A percentile compares a stretch with the other conserved stretches of the same genome.
These are phyloP conservation scores for Monosporascus sp. DNA, from an alignment of 2,329 filamentous ascomycete genomes.

Conservation along the genomic window DNA sequence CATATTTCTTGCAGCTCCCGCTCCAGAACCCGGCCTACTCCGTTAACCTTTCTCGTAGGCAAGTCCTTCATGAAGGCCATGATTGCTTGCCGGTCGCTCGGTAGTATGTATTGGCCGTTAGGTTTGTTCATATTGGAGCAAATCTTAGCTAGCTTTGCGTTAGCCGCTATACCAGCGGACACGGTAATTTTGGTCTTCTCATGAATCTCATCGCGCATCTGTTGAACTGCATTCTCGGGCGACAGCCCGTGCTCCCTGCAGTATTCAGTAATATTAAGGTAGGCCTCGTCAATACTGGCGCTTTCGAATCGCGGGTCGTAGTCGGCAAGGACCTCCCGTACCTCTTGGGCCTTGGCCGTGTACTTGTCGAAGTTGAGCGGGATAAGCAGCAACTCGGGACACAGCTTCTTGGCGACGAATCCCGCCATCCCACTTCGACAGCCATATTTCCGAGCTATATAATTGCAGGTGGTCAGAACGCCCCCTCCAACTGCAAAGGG, in stretches of 20 bases:
- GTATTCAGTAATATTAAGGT: slow-evolving; percentile 88
- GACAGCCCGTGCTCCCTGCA: slow-evolving; percentile 62
- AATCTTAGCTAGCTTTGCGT: slow-evolving; percentile 91
- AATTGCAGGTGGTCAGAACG: slow-evolving; percentile 70
- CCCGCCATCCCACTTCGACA: slow-evolving; percentile 93
- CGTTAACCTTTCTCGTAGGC: slow-evolving; percentile 86
- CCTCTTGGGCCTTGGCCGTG: slow-evolving; percentile 79
- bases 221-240: slow-evolving; percentile 68
- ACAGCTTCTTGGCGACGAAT: slow-evolving; percentile 92
- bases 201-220: slow-evolving; percentile 72
- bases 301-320: slow-evolving; percentile 92
- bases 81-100: slow-evolving; percentile 66
- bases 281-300: slow-evolving; percentile 93
- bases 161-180: slow-evolving; percentile 89
- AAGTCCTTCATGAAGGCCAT: slow-evolving; percentile 81
- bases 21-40: slow-evolving; percentile 90
- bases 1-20: slow-evolving; percentile 84
- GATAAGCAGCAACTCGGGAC: slow-evolving; percentile 75
- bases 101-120: slow-evolving; percentile 80
- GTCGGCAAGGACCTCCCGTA: slow-evolving; percentile 73
- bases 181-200: slow-evolving; percentile 78
- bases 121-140: slow-evolving; percentile 95
- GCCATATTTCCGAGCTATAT: slow-evolving; percentile 82
- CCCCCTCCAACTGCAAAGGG: slow-evolving; percentile 84
- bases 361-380: slow-evolving; percentile 90